Evolutionary conservation across 257 asterid species (phyloP).

Genomic region (Cordia subcordata): DNA sequence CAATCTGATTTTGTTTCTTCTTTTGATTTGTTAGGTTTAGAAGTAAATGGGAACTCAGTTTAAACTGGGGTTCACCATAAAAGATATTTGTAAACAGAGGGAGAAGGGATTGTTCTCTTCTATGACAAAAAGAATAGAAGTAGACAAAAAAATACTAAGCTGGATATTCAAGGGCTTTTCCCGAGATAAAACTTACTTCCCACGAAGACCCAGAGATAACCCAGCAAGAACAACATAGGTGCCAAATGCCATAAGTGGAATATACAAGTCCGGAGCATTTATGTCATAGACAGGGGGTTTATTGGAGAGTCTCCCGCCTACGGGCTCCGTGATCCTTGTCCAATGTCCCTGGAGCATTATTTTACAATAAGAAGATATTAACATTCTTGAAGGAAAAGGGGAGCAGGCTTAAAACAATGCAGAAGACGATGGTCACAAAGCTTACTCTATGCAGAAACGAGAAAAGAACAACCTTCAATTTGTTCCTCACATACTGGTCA

Average conservation of each 20-base stretch:
- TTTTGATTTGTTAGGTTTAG: too few species aligned
- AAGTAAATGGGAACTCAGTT: not conserved
- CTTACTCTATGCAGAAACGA: slow-evolving; percentile 30
- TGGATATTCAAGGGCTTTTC: not conserved
- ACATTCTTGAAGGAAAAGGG: not conserved
- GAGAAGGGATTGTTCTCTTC: too few species aligned
- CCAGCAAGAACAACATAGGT: slow-evolving; percentile 39
- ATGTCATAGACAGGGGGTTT: slow-evolving; percentile 32
- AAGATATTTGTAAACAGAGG: too few species aligned
- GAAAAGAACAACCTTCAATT: slow-evolving; percentile 27
- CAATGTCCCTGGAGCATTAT: slow-evolving; percentile 21
- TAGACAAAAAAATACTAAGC: not conserved
- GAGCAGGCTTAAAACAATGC: not conserved
- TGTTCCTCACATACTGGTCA: slow-evolving; percentile 29
- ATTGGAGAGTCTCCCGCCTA: slow-evolving; percentile 27
- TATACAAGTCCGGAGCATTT: slow-evolving; percentile 33
- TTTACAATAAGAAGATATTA: not conserved
- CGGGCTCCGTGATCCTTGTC: slow-evolving; percentile 31
- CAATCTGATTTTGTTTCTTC: not conserved
- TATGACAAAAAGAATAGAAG: too few species aligned
- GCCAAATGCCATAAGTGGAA: slow-evolving; percentile 42
- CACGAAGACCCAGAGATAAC: slow-evolving; percentile 33
- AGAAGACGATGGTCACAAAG: not conserved
- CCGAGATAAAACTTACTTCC: slow-evolving; percentile 26
- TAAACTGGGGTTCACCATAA: too few species aligned